Base-by-base conservation (phyloP, 805 yeast species). In the Candida germanica region DNA sequence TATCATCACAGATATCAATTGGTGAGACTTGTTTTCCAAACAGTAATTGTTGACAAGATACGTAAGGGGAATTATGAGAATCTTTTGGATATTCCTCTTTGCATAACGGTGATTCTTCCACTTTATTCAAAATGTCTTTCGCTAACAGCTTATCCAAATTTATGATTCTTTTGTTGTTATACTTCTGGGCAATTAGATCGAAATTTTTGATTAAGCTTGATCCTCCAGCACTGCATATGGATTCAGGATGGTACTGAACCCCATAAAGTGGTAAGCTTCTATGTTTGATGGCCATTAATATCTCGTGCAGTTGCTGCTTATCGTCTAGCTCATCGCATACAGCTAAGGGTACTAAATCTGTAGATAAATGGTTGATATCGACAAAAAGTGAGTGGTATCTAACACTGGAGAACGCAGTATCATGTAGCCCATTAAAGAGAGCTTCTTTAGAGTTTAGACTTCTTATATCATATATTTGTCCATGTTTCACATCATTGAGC, bases 161-260 rank as follows among this genome's bases (percentile, higher is more conserved):
- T 14, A 9, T 6, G 5, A 29, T 25, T 28, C 69, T 46, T 23
- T 38, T 13, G 9, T 31, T 16, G 6, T 71, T 69, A 54, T 54
- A 67, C 3, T 46, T 36, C 3, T 36, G 29, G 3, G 84, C 79
- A 11, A 75, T 40, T 0, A 29, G 20, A 69, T 82, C 77, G 54
- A 91, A 91, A 52, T 84, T 85, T 7, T 48, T 44, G 3, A 89
- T 57, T 34, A 93, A 55, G 8, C 55, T 49, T 2, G 53, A 68
- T 2, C 98, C 98, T 31, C 62, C 49, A 10, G 69, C 64, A 0
- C 97, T 87, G 49, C 96, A 87, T 26, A 91, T 78, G 1, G 96
- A 87, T 53, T 93, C 99, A 0, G 98, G 98, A 52, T 93, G 99
- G 52, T 89, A 94, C 52, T 93, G 99, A 2, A 93, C 97, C 0